A percentile compares a stretch with the other conserved stretches of the same genome.
Conservation (phyloP, 2,329 filamentous ascomycete species). For the Phaeoacremonium minimum region DNA sequence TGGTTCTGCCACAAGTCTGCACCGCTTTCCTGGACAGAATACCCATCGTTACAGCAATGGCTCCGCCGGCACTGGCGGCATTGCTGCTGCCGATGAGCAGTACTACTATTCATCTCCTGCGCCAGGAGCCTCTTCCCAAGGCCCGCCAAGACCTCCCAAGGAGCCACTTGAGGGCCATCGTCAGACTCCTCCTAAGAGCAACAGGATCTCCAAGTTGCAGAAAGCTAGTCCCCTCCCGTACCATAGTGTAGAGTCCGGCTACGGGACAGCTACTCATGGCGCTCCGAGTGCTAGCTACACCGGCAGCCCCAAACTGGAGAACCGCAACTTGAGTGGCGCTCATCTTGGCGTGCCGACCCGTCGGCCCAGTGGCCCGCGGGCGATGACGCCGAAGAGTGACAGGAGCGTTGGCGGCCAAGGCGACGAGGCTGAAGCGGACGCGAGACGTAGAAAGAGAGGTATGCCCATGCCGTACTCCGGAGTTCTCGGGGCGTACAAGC, state of each 20-base stretch:
- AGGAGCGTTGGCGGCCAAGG: constrained; percentile 25
- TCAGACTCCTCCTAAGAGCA: constrained; percentile 40
- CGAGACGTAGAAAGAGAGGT: constrained; percentile 56
- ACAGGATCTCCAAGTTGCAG: constrained; percentile 44
- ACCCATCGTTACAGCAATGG: constrained; percentile 44
- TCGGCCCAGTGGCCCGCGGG: constrained; percentile 53
- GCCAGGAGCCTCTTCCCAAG: constrained; percentile 18
- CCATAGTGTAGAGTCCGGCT: constrained; percentile 50
- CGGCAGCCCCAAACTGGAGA: constrained; percentile 50
- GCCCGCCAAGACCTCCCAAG: constrained; percentile 58
- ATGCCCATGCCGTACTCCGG: constrained; percentile 14
- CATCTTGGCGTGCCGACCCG: constrained; percentile 47
- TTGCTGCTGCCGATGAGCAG: constrained; percentile 22
- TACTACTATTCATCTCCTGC: constrained; percentile 42
- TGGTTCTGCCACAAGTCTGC: constrained; percentile 54
- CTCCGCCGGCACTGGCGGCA: constrained; percentile 20
- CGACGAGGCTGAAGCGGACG: constrained; percentile 39
- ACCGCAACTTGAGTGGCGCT: constrained; percentile 51
- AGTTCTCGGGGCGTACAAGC: neutral
- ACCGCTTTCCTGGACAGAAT: constrained; percentile 42
- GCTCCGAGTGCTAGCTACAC: constrained; percentile 42
- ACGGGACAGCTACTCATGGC: constrained; percentile 35
- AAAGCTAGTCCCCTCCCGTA: constrained; percentile 54
- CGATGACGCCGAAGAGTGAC: constrained; percentile 55
- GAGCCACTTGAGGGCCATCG: constrained; percentile 47